A percentile compares a stretch with the other conserved stretches of the same genome.
Conservation (phyloP, 495 filamentous ascomycete genomes). For the Talaromyces wortmannii region DNA sequence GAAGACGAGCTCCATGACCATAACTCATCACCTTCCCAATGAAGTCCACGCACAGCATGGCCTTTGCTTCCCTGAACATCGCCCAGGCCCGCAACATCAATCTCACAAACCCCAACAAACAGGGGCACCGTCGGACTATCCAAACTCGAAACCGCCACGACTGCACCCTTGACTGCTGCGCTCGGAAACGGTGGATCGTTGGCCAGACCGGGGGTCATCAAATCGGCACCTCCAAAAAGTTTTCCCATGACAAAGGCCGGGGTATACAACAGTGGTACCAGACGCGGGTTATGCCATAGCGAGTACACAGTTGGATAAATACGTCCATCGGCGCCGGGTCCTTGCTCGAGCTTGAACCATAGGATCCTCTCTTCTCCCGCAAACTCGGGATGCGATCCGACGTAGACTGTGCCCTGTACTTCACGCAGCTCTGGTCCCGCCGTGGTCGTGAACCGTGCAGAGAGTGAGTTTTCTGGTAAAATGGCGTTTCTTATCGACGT, state of each 20-base stretch:
- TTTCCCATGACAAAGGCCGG: constrained; percentile 56
- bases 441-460: constrained; percentile 64
- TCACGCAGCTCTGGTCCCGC: constrained; percentile 57
- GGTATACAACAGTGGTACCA: constrained; percentile 60
- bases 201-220: constrained; percentile 71
- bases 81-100: constrained; percentile 52
- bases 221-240: constrained; percentile 56
- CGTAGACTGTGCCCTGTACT: constrained; percentile 60
- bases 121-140: constrained; percentile 55
- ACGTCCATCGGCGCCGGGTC: constrained; percentile 33
- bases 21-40: constrained; percentile 71
- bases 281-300: constrained; percentile 55
- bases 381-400: constrained; percentile 43
- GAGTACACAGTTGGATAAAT: constrained; percentile 67
- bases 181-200: constrained; percentile 62
- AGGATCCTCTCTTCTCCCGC: constrained; percentile 56
- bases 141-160: constrained; percentile 61
- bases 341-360: constrained; percentile 64
- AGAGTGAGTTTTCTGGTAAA: constrained; percentile 57
- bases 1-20: constrained; percentile 58
- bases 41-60: constrained; percentile 58
- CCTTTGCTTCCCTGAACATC: constrained; percentile 60
- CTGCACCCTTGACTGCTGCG: constrained; percentile 51
- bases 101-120: constrained; percentile 60
- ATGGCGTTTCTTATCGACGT: constrained; percentile 53